phyloP scores from a whole-genome alignment of 805 yeast genomes.

The Spathaspora passalidarum region DNA sequence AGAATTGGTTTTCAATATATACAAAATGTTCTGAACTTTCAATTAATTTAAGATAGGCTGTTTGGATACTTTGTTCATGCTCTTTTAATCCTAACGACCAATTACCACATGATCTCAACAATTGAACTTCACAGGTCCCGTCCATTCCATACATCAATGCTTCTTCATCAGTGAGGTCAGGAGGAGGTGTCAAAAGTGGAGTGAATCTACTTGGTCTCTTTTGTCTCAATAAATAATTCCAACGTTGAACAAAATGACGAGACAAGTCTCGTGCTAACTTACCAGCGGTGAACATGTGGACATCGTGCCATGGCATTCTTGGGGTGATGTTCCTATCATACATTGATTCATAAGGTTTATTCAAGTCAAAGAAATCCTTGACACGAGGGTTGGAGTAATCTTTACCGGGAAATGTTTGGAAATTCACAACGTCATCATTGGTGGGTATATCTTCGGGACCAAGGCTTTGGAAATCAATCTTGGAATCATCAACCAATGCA shows the following conservation, averaged over 20 bases:
- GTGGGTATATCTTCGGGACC: constrained; percentile 28
- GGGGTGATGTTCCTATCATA: constrained; percentile 79
- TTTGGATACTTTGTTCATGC: constrained; percentile 85
- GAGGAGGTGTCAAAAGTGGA: constrained; percentile 88
- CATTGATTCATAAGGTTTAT: constrained; percentile 88
- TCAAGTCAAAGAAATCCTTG: constrained; percentile 76
- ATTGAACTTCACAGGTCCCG: constrained; percentile 91
- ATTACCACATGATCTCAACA: constrained; percentile 81
- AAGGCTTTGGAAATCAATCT: constrained; percentile 28
- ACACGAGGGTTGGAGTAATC: constrained; percentile 96
- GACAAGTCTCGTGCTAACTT: constrained; percentile 90
- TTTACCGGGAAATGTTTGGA: constrained; percentile 89
- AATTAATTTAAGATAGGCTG: constrained; percentile 85
- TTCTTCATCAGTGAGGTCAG: constrained; percentile 77
- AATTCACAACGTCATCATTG: constrained; percentile 41
- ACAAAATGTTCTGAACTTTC: constrained; percentile 91
- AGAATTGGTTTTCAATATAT: constrained; percentile 94
- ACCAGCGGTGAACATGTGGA: constrained; percentile 93
- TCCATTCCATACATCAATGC: constrained; percentile 55
- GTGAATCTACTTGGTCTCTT: constrained; percentile 93
- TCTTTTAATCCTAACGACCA: constrained; percentile 92
- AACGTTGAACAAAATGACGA: constrained; percentile 93
- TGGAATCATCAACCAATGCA: constrained; percentile 73
- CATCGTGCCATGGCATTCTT: constrained; percentile 99
- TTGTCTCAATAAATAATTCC: constrained; percentile 92